phyloP scores from a whole-genome alignment of 106 monocot genomes.

The Xerophyta viscosa region DNA sequence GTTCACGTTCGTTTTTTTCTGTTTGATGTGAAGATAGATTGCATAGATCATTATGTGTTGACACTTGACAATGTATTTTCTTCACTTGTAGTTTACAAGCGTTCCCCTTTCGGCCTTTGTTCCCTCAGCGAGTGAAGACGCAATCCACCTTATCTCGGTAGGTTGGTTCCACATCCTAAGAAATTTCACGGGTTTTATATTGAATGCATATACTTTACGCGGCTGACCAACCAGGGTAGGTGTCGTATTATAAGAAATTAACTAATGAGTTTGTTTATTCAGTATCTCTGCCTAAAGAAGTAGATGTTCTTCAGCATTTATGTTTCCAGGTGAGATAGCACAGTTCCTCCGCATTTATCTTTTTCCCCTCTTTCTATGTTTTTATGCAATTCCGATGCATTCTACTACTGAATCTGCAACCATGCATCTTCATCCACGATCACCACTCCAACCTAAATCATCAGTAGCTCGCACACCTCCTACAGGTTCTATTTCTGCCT shows the following conservation, averaged over 20 bases:
- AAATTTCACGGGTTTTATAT: no score
- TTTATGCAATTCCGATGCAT: background rate
- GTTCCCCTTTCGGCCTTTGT: constrained; percentile 17
- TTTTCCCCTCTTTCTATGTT: background rate
- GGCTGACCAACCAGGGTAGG: no score
- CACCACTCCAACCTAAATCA: no score
- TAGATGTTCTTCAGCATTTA: constrained; percentile 36
- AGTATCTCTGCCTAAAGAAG: constrained; percentile 49
- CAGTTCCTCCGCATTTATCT: background rate
- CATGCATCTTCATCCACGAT: constrained; percentile 37
- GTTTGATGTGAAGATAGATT: no score
- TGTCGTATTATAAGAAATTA: no score
- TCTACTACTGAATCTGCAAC: constrained; percentile 14
- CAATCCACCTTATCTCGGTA: constrained; percentile 43
- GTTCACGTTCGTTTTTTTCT: no score
- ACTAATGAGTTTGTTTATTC: background rate
- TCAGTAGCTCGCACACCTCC: no score
- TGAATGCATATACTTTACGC: no score
- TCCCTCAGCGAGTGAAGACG: constrained; percentile 48
- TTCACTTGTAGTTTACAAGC: constrained; percentile 17
- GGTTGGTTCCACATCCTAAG: background rate
- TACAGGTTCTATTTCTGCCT: no score
- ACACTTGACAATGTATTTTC: background rate
- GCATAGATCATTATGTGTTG: no score
- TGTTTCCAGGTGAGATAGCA: constrained; percentile 25